Evolutionary conservation across 2,329 filamentous ascomycete genomes (phyloP), one percentile per base, ranked within the genome.

Genomic region (Fusarium sp.): DNA sequence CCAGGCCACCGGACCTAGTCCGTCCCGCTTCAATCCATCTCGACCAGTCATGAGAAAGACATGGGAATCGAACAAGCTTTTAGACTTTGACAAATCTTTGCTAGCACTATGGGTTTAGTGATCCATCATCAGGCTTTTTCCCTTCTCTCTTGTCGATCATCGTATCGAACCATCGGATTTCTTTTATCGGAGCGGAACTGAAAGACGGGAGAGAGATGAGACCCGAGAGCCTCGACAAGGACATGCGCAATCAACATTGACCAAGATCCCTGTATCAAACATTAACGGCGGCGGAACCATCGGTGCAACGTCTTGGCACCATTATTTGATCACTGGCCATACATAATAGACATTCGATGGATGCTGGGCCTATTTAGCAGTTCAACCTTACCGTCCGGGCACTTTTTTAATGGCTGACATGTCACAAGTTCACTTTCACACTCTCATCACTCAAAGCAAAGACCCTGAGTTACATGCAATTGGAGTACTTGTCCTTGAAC

Each of bases 271-370:
- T 70, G 70, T 48, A 55, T 54, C 41, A 66, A 66, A 55, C 60
- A 66, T 71, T 33, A 67, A 73, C 66, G 35, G 56, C 38, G 61
- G 52, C 57, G 52, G 70, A 63, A 54, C 52, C 52, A 71, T 73
- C 39, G 70, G 66, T 59, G 70, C 66, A 73, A 73, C 70, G 38
- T 73, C 70, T 68, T 71, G 66, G 70, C 70, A 59, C 33, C 28
- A 64, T 39, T 45, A 20, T 51, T 47, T 67, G 56, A 42, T 28
- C 51, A 31, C 35, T 41, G 20, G 18, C 51, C 35, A 48, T 41
- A 35, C 33, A 35, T 35, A 35, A 20, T 47, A 20, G 26, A 28
- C 20, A 54, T 54, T 33, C 22, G n/a, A 36, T 58, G 41, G 31
- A n/a, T 58, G 10, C 18, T 48, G 41, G 28, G 48, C 22, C 48